phyloP scores from a whole-genome alignment of 352 stramenopile genomes.

The Phytophthora pseudosyringae region DNA sequence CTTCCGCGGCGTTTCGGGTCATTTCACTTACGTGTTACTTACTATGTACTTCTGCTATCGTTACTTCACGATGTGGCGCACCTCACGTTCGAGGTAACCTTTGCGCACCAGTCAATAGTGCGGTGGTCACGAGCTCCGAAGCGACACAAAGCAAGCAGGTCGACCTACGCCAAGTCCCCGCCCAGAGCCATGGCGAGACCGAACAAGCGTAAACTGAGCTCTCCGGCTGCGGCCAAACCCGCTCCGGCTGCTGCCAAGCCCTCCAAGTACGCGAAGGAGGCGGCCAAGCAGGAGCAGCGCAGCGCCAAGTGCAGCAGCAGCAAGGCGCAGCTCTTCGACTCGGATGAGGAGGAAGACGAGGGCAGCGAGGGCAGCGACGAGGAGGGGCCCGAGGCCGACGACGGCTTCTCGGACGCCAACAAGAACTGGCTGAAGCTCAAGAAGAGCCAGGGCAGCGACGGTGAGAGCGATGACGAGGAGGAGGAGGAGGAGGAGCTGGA shows the following conservation, averaged over 20 bases:
- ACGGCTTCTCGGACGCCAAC: constrained; percentile 86
- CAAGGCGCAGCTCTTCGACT: constrained; percentile 73
- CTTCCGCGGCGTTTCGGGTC: constrained; percentile 21
- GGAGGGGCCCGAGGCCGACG: constrained; percentile 58
- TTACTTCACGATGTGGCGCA: constrained; percentile 24
- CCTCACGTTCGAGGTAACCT: constrained; percentile 18
- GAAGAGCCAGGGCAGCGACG: constrained; percentile 51
- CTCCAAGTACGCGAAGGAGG: constrained; percentile 84
- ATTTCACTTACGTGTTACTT: constrained; percentile 9
- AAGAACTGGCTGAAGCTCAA: constrained; percentile 89
- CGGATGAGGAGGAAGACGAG: constrained; percentile 60
- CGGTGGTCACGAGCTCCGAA: constrained; percentile 39
- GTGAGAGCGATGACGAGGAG: constrained; percentile 49
- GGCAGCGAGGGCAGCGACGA: constrained; percentile 55
- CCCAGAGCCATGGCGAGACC: constrained; percentile 47
- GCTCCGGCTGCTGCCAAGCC: constrained; percentile 35
- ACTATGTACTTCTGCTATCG: constrained; percentile 11
- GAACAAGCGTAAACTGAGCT: constrained; percentile 66
- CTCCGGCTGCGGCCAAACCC: constrained; percentile 15
- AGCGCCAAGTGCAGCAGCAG: constrained; percentile 46
- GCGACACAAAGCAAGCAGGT: constrained; percentile 39
- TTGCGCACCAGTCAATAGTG: constrained; percentile 53
- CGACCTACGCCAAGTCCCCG: constrained; percentile 11
- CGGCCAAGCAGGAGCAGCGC: constrained; percentile 70
- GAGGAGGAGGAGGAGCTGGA: constrained; percentile 77